phyloP scores from a whole-genome alignment of 768 basidiomycete species.

The Phylloporus sp. region DNA sequence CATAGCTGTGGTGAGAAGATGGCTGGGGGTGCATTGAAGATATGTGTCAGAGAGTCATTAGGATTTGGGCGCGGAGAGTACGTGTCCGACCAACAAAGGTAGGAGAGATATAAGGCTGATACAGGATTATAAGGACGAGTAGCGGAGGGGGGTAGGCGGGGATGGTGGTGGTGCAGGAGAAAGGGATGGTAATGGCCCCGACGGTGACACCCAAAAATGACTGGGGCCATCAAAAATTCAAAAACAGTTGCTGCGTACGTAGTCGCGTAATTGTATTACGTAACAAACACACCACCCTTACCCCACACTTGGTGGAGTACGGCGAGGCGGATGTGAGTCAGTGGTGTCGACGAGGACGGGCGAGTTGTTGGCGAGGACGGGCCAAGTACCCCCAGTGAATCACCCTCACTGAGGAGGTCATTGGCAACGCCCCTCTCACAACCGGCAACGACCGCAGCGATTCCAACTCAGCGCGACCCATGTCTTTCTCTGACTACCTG shows the following conservation, averaged over 20 bases:
- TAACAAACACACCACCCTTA: slow-evolving; percentile 24
- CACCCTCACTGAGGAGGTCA: too few species aligned
- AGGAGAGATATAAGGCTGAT: neutral
- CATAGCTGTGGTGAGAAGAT: slow-evolving; percentile 39
- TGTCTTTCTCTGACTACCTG: slow-evolving; percentile 53
- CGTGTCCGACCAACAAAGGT: slow-evolving; percentile 31
- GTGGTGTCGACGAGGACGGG: too few species aligned
- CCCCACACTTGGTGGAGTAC: neutral
- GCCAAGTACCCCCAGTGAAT: too few species aligned
- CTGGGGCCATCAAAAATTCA: slow-evolving; percentile 32
- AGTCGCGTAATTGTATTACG: slow-evolving; percentile 27
- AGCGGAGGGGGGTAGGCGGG: slow-evolving; percentile 1
- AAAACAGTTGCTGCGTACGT: slow-evolving; percentile 31
- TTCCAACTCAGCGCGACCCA: slow-evolving; percentile 14
- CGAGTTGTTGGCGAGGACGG: too few species aligned
- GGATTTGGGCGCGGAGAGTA: slow-evolving; percentile 2
- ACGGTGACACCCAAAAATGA: slow-evolving; percentile 30
- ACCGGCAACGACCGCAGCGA: slow-evolving; percentile 4
- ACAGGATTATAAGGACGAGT: neutral
- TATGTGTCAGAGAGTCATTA: slow-evolving; percentile 24
- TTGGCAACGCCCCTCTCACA: too few species aligned
- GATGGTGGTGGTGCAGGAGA: slow-evolving; percentile 30
- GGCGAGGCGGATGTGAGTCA: too few species aligned
- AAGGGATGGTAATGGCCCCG: slow-evolving; percentile 23
- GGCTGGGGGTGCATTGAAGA: slow-evolving; percentile 10